These are phyloP conservation scores for Trichosanthes cucumerina DNA, from an alignment of 306 rosid species.

Conservation along the genomic window DNA sequence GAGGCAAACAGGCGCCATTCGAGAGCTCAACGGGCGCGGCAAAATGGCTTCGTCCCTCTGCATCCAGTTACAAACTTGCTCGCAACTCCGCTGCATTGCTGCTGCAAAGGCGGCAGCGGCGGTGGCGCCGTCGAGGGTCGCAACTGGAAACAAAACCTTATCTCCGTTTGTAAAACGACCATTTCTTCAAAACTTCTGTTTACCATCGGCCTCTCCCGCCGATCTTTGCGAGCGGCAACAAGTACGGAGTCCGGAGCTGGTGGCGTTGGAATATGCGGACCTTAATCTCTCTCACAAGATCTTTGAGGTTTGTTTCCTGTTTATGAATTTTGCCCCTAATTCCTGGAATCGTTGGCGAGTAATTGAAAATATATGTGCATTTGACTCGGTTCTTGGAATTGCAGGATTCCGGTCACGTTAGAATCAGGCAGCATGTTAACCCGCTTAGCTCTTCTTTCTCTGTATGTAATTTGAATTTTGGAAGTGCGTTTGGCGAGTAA, in stretches of 20 bases:
- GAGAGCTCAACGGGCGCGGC: not conserved
- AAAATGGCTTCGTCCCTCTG: conserved; percentile 21
- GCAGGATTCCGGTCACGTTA: conserved; percentile 73
- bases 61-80: conserved; percentile 4
- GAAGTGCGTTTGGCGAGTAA: not conserved
- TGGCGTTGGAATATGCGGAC: conserved; percentile 69
- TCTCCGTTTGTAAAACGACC: not conserved
- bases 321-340: not conserved
- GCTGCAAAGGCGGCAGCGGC: not conserved
- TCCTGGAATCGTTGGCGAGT: not conserved
- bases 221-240: conserved; percentile 11
- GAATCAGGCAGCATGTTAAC: conserved; percentile 91
- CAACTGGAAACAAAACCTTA: conserved; percentile 1
- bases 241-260: conserved; percentile 53
- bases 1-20: not conserved
- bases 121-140: not conserved
- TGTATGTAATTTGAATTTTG: conserved; percentile 32
- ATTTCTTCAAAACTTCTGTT: conserved; percentile 4
- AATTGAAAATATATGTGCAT: not conserved
- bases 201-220: conserved; percentile 14
- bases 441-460: conserved; percentile 70
- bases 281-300: conserved; percentile 58
- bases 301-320: conserved; percentile 11
- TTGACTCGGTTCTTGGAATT: conserved; percentile 1
- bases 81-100: not conserved